phyloP scores from a whole-genome alignment of 805 yeast genomes.

The Wickerhamomyces chaumierensis region DNA sequence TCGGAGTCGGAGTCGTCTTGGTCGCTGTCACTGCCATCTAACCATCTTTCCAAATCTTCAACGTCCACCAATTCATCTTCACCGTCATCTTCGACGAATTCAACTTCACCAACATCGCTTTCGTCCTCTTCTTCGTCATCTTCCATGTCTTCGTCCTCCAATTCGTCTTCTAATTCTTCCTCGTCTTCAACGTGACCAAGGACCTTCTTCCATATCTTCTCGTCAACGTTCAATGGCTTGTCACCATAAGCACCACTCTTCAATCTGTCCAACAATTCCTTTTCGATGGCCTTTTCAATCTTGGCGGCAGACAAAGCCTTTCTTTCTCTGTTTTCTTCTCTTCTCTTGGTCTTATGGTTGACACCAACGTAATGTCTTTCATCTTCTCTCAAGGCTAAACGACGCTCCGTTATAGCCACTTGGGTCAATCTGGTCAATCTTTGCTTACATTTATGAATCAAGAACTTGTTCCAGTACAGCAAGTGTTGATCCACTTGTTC shows the following conservation, averaged over 20 bases:
- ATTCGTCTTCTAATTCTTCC: constrained; percentile 35
- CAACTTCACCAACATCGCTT: constrained; percentile 66
- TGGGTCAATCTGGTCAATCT: constrained; percentile 90
- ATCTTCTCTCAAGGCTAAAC: constrained; percentile 80
- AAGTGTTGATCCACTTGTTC: constrained; percentile 81
- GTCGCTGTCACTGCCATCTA: constrained; percentile 40
- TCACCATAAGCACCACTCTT: constrained; percentile 98
- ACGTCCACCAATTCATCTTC: constrained; percentile 88
- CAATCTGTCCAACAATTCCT: constrained; percentile 85
- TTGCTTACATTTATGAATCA: constrained; percentile 91
- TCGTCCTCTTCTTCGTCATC: constrained; percentile 39
- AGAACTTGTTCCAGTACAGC: constrained; percentile 85
- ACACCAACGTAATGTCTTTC: constrained; percentile 91
- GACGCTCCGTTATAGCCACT: constrained; percentile 89
- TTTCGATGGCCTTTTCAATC: constrained; percentile 93
- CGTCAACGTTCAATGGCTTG: constrained; percentile 93
- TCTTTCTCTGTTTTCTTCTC: constrained; percentile 90
- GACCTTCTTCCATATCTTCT: constrained; percentile 89
- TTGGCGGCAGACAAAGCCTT: constrained; percentile 95
- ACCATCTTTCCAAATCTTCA: constrained; percentile 89
- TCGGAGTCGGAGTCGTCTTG: constrained; percentile 23
- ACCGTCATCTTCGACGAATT: constrained; percentile 82
- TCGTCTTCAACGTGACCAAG: constrained; percentile 74
- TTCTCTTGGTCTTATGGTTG: constrained; percentile 87
- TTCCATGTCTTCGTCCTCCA: constrained; percentile 39